Evolutionary conservation across 306 rosid species (phyloP), one percentile per base, ranked within the genome.

Genomic region (Cicer bijugum): DNA sequence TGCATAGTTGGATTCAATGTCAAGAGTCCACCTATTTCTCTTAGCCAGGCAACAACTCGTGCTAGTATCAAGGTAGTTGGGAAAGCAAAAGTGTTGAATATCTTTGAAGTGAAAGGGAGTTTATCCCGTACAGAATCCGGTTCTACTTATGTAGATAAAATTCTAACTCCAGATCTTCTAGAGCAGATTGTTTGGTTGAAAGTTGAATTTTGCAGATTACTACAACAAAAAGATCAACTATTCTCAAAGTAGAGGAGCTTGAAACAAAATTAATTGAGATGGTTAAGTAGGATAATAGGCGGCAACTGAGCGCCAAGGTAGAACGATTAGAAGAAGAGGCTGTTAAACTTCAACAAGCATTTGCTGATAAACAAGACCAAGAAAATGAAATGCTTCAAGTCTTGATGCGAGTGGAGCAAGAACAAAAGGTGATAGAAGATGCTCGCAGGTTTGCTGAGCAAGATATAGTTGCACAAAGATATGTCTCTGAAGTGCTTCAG

Each of bases 391-490:
- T 17, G 19, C 90, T 95, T 55, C 92, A 91, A 97, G 99, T 95
- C 72, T 85, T 95, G 82, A 95, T 95, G 97, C 85, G 96, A 87
- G 97, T 95, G 44, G 99, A 95, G 70, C 99, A 95, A 88, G 99
- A 95, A 86, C 99, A 95, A 75, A 88, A 83, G 82, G 84, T 95
- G 75, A 95, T 97, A 3, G 99, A 95, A 82, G 99, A 95, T 88
- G 99, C 97, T 39, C 95, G 97, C 44, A 82, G 90, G 59, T 95
- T 95, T 83, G 91, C 99, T 11, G 97, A 95, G 93, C 97, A 95
- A 87, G 97, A 95, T 81, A 96, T 97, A 23, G 88, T 73, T 37
- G 99, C 99, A 56, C 99, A 95, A 77, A 88, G 97, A 91, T 89
- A 86, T 74, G 97, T 97, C 53, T 88, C 93, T 77, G 96, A 90